These are phyloP conservation scores for Penicillium sp. DNA, from an alignment of 2,329 filamentous ascomycete genomes.

Conservation along the genomic window DNA sequence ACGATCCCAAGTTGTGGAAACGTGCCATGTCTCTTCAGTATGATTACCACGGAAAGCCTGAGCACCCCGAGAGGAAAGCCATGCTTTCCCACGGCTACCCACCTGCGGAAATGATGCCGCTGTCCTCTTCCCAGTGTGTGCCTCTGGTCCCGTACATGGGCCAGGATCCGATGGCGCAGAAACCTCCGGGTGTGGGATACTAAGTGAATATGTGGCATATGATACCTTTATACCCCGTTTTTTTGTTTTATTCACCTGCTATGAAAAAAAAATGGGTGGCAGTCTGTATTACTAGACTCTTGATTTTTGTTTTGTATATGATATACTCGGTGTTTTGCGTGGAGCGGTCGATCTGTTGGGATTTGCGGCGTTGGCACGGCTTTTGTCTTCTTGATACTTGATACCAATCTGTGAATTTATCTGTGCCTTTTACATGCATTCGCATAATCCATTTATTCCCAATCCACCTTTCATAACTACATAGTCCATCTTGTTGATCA, in stretches of 20 bases:
- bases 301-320: constrained; percentile 3
- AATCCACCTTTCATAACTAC: not conserved
- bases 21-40: constrained; percentile 28
- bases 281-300: constrained; percentile 12
- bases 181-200: constrained; percentile 23
- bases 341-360: constrained; percentile 3
- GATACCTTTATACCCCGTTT: constrained; percentile 9
- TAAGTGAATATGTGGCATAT: constrained; percentile 7
- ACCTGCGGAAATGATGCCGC: constrained; percentile 16
- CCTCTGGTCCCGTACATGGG: constrained; percentile 27
- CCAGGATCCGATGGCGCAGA: constrained; percentile 19
- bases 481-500: not conserved
- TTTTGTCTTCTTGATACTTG: constrained; percentile 5
- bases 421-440: not conserved
- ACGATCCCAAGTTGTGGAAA: constrained; percentile 28
- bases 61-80: constrained; percentile 11
- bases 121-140: constrained; percentile 25
- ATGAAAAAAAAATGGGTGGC: constrained; percentile 18
- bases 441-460: not conserved
- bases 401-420: constrained; percentile 9
- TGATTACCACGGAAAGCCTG: constrained; percentile 9
- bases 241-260: constrained; percentile 3
- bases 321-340: constrained; percentile 20
- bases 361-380: constrained; percentile 3
- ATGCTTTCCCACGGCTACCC: constrained; percentile 7